Conservation (phyloP, 257 asterid genomes). For the Rhazya stricta region DNA sequence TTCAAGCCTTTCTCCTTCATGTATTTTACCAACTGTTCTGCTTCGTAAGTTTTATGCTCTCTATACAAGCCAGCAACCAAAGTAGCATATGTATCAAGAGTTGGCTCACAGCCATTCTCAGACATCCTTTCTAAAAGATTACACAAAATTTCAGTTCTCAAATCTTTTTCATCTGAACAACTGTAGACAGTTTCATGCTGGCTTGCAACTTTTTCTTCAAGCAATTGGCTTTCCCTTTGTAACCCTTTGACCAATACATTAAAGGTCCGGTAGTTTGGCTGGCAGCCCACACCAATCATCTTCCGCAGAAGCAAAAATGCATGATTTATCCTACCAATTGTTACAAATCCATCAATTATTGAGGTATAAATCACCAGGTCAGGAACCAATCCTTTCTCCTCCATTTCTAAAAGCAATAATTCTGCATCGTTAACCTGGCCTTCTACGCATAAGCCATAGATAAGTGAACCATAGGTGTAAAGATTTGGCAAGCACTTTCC, state of each 20-base stretch:
- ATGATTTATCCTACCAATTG: slow-evolving; percentile 50
- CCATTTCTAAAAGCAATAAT: slow-evolving; percentile 58
- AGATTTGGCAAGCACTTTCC: slow-evolving; percentile 65
- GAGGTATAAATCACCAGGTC: slow-evolving; percentile 79
- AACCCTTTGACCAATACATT: slow-evolving; percentile 63
- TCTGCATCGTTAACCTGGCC: slow-evolving; percentile 64
- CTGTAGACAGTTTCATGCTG: slow-evolving; percentile 31
- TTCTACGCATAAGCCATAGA: slow-evolving; percentile 70
- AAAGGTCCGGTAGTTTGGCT: slow-evolving; percentile 74
- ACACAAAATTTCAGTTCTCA: slow-evolving; percentile 37
- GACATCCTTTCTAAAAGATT: slow-evolving; percentile 60
- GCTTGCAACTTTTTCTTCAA: slow-evolving; percentile 33
- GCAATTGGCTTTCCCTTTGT: slow-evolving; percentile 42
- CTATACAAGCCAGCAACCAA: slow-evolving; percentile 59
- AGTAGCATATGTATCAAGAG: slow-evolving; percentile 42
- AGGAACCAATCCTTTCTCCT: slow-evolving; percentile 47
- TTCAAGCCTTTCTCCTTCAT: slow-evolving; percentile 69
- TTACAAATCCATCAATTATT: slow-evolving; percentile 66
- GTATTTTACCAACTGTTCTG: slow-evolving; percentile 54
- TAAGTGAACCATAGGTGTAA: slow-evolving; percentile 71
- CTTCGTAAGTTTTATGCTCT: slow-evolving; percentile 62
- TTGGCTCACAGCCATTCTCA: slow-evolving; percentile 58
- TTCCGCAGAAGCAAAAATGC: slow-evolving; percentile 59
- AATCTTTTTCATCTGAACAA: slow-evolving; percentile 33
- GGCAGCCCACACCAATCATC: slow-evolving; percentile 59